Evolutionary conservation across 192 early-diverging fungal genomes (phyloP), one percentile per base, ranked within the genome.

Genomic region (Backusella australiensis): DNA sequence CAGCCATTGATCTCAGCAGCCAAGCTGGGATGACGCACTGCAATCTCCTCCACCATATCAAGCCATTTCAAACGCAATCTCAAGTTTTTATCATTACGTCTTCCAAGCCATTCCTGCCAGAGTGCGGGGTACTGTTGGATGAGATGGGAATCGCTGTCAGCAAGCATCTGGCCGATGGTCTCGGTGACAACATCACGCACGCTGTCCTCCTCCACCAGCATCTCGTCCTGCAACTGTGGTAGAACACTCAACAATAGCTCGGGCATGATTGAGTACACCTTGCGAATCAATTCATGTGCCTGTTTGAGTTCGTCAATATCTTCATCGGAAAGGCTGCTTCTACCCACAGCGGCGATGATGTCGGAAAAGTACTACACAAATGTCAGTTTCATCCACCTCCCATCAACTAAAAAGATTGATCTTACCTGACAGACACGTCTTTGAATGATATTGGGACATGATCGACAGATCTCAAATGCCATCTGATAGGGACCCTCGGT

Each of bases 151-250:
- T 89, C 89, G 66, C 86, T 89, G 72, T 96, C 92, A 3, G 91
- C 86, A 88, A 98, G 94, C 95, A 99, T 96, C 67, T 93, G 89
- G 0, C 96, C 96, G 12, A 98, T 77, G 0, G 91, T 90, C 32
- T 92, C 85, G 0, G 92, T 95, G 1, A 94, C 94, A 9, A 96
- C 68, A 15, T 87, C 77, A 8, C 98, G 90, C 35, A 98, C 86
- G 23, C 92, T 87, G 5, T 90, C 84, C 70, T 96, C 89, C 32
- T 97, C 93, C 8, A 93, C 90, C 77, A 89, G 88, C 73, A 97
- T 78, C 81, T 99, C 97, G 63, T 97, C 96, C 74, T 98, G 96
- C 23, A 99, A 86, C 78, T 94, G 93, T 26, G 98, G 98, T 38
- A 99, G 91, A 0, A 99, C 96, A 66, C 93, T 96, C 39, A 95